phyloP scores from a whole-genome alignment of 2,329 filamentous ascomycete species.

The Hymenoscyphus scutula region DNA sequence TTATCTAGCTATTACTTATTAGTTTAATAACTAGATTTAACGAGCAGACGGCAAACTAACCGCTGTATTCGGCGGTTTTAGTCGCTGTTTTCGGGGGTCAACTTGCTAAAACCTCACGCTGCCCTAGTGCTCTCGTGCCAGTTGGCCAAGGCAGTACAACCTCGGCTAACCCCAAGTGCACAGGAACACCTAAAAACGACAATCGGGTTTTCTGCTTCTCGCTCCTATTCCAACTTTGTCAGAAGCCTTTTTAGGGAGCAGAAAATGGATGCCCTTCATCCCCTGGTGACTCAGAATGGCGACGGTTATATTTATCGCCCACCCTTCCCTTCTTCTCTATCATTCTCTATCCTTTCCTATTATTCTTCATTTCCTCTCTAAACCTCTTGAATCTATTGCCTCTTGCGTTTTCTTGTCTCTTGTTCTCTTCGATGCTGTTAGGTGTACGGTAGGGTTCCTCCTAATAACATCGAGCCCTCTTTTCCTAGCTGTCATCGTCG shows the following conservation, averaged over 20 bases:
- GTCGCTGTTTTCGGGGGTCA: too few species aligned
- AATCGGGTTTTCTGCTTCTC: conserved; percentile 15
- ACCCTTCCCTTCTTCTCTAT: neutral
- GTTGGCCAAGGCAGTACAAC: conserved; percentile 17
- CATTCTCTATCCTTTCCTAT: neutral
- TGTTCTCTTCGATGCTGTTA: neutral
- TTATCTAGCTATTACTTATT: too few species aligned
- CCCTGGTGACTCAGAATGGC: neutral
- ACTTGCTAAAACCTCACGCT: too few species aligned
- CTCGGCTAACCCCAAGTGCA: conserved; percentile 13
- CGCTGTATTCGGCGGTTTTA: too few species aligned
- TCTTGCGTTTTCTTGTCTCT: neutral
- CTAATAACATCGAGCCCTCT: neutral
- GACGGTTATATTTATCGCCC: neutral
- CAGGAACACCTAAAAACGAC: neutral
- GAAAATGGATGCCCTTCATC: conserved; percentile 8
- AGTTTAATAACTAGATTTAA: too few species aligned
- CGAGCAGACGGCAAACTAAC: too few species aligned
- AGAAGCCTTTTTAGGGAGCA: conserved; percentile 3
- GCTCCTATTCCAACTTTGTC: neutral
- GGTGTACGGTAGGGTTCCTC: neutral
- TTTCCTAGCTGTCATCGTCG: neutral
- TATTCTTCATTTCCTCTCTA: too few species aligned
- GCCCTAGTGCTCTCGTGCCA: too few species aligned
- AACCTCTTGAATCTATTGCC: too few species aligned